Base-by-base conservation (phyloP, 306 rosid genomes). In the Vicia sativa region DNA sequence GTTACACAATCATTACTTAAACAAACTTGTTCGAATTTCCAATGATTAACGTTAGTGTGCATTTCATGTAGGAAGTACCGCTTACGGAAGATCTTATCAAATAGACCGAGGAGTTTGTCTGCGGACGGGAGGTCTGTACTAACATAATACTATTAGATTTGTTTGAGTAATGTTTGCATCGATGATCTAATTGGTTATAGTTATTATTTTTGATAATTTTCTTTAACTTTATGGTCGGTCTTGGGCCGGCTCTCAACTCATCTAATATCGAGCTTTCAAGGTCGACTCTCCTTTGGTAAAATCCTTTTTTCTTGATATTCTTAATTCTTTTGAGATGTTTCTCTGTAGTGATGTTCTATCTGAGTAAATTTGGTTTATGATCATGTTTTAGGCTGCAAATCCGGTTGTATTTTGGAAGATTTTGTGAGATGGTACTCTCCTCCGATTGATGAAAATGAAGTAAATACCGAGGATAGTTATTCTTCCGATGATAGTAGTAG, bases 391-490 rank as follows among this genome's bases (percentile, higher is more conserved):
- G n/a, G n/a, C n/a, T n/a, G n/a, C n/a, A n/a, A n/a, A n/a, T n/a
- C n/a, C n/a, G n/a, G n/a, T n/a, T n/a, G n/a, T n/a, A n/a, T n/a
- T n/a, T n/a, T n/a, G n/a, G 99, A 90, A 75, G 99, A 95, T 77
- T 95, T 95, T 77, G 97, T 95, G 52, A 83, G 99, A 84, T 95
- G 99, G 99, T 86, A 90, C 82, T 95, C 99, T 70, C 99, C 99
- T 97, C n/a, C 65, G 99, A 95, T 78, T 95, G 99, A 82, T 78
- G 97, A 81, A 72, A 76, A 73, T 70, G 95, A 87, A 79, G 78
- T 75, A 61, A 73, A 52, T 77, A n/a, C 21, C 3, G 92, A 81
- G 46, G 85, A 65, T 48, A 46, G 42, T 59, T 84, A 73, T 39
- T 74, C 71, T 71, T 70, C n/a, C 16, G 70, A 81, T 74, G 64